These are phyloP conservation scores for Metschnikowia arizonensis DNA, from an alignment of 805 yeast species.

Conservation along the genomic window DNA sequence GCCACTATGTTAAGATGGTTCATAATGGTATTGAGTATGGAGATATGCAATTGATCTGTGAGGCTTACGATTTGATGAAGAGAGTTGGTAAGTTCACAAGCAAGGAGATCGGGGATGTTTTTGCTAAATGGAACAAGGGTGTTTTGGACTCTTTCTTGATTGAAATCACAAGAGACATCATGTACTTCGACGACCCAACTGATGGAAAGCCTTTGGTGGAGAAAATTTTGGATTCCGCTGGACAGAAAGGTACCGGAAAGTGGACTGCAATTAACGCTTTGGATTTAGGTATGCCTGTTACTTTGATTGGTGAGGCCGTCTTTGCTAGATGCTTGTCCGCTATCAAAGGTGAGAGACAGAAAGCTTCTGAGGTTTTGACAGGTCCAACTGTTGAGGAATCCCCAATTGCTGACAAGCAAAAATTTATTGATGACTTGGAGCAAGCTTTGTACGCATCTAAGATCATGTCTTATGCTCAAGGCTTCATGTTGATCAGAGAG, in stretches of 20 bases:
- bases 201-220: conserved; percentile 93
- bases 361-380: conserved; percentile 71
- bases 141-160: conserved; percentile 94
- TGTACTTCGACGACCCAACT: conserved; percentile 76
- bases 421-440: conserved; percentile 88
- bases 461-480: conserved; percentile 98
- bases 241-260: conserved; percentile 99
- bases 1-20: conserved; percentile 99
- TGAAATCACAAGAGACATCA: conserved; percentile 94
- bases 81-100: conserved; percentile 86
- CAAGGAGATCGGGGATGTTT: conserved; percentile 91
- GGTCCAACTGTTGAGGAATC: conserved; percentile 73
- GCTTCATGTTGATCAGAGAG: conserved; percentile 98
- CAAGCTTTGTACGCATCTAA: conserved; percentile 98
- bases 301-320: conserved; percentile 98
- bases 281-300: conserved; percentile 97
- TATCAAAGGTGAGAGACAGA: conserved; percentile 82
- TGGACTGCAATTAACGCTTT: conserved; percentile 99
- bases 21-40: conserved; percentile 99
- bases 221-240: conserved; percentile 95
- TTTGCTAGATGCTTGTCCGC: conserved; percentile 95
- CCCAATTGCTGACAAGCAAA: conserved; percentile 65
- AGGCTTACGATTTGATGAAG: conserved; percentile 95
- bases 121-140: conserved; percentile 92
- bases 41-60: conserved; percentile 98